Base-by-base conservation (phyloP, 202 grass and related monocot genomes). In the Sporobolus alterniflorus region DNA sequence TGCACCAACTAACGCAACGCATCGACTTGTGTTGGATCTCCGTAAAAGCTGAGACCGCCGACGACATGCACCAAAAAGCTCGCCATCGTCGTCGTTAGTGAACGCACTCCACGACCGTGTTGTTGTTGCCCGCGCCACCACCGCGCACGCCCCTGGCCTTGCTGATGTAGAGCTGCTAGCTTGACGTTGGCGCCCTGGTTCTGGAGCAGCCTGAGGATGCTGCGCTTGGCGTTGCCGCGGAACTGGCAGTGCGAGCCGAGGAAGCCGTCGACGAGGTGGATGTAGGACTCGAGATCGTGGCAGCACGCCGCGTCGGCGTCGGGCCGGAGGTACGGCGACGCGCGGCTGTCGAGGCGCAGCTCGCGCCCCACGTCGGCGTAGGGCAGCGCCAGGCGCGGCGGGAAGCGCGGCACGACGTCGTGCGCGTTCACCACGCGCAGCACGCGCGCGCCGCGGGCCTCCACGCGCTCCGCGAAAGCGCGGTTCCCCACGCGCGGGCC, bases 261-360 rank as follows among this genome's bases (percentile, higher is more conserved):
- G 84, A 97, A 97, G 16, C 94, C 94, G 14, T 97, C 94, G 21
- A 97, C 88, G 47, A 97, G 76, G 82, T 97, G 94, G 59, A 97
- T 72, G 69, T 97, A 97, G 4, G 94, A 87, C 32, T 97, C 94
- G 0, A 97, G 87, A 50, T 97, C 94, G 44, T 97, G 94, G 80
- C 92, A 92, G 71, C 91, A 97, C 0, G 89, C 85, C 0, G 83
- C 83, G 82, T 92, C 94, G 7, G 94, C 94, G 79, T 94, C 85
- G 0, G 94, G 92, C 0, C 89, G 85, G n/a, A 97, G 91, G 82
- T 87, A 88, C 47, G 94, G 94, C 54, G 92, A 97, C 30, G 82
- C 86, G 44, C 92, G 88, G 91, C 78, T 98, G 82, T 98, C 86
- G 10, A 98, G 83, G 4, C 86, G 86, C 16, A 98, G 91, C 86